Base-by-base conservation (phyloP, 768 basidiomycete genomes). In the Clavaria fumosa region DNA sequence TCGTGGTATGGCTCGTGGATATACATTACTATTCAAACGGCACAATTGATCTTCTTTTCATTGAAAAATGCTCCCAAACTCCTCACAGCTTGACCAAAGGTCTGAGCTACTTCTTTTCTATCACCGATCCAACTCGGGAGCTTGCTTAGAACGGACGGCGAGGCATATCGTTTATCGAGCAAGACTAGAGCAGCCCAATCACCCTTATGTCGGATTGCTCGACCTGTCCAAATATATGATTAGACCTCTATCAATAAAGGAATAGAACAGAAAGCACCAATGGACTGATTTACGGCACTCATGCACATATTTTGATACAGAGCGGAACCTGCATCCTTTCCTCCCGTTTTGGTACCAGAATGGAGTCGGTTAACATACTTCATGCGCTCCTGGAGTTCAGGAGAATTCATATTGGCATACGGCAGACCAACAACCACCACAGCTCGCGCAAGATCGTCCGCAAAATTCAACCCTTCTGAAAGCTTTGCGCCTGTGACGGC, bases 401-500 rank as follows among this genome's bases (percentile, higher is more conserved):
- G 72, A 0, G 89, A 91, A n/a, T 75, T 76, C 23, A 83, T 66
- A 54, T 93, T 96, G 6, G 93, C 79, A 54, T 89, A 99, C 0
- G 93, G 93, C 3, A 99, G 67, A 3, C 95, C 95, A 33, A 93
- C 66, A 41, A 91, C 70, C 21, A 90, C 63, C 17, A 95, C 85
- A 7, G 76, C 80, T 21, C 90, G 78, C 2, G 90, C 89, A 11
- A 86, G 71, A 34, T 76, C 69, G 52, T 88, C 81, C 14, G 75
- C 68, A 49, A 80, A 80, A 47, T 78, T 78, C 26, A 78, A 54
- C 5, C 91, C 93, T 58, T 99, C 95, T 0, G 88, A 91, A n/a
- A 99, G 69, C 53, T 96, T 97, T 19, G 90, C 93, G 12, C 91
- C 91, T 19, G 97, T 79, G 7, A 97, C 95, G 2, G 95, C 93